A percentile compares a stretch with the other conserved stretches of the same genome.
phyloP scores from a whole-genome alignment of 2,329 filamentous ascomycete genomes.

The Alternaria sp. region DNA sequence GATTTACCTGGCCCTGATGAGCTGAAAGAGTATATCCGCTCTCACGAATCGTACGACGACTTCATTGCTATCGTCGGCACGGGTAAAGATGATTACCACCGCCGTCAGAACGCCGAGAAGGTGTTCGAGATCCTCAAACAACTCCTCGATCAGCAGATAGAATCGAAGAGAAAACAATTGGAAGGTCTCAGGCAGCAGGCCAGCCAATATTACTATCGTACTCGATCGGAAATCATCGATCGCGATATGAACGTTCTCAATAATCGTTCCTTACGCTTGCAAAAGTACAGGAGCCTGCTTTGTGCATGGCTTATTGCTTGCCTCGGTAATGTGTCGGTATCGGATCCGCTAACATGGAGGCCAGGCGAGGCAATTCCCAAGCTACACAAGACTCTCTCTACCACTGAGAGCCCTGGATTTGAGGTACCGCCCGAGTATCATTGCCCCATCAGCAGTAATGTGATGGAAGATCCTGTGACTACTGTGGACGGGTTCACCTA shows the following conservation, averaged over 20 bases:
- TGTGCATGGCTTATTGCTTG: conserved; percentile 14
- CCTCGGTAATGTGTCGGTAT: neutral
- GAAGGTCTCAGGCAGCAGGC: neutral
- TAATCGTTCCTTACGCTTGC: conserved; percentile 4
- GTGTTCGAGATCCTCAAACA: conserved; percentile 26
- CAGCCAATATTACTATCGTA: neutral
- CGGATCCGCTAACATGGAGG: conserved; percentile 35
- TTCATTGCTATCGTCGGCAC: conserved; percentile 35
- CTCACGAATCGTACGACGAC: conserved; percentile 40
- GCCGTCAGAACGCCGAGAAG: conserved; percentile 22
- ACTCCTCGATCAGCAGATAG: conserved; percentile 19
- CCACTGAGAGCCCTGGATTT: conserved; percentile 13
- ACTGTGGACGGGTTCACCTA: conserved; percentile 47
- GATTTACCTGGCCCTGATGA: conserved; percentile 28
- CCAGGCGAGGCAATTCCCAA: conserved; percentile 32
- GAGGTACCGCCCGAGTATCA: conserved; percentile 35
- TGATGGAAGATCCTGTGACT: conserved; percentile 47
- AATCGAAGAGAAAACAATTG: conserved; percentile 3
- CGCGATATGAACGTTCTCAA: conserved; percentile 1
- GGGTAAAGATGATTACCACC: conserved; percentile 10
- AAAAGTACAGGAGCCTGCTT: conserved; percentile 7
- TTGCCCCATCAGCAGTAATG: conserved; percentile 47
- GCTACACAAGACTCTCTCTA: neutral
- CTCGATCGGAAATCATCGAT: neutral
- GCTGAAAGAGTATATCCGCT: conserved; percentile 33